Base-by-base conservation (phyloP, 768 basidiomycete genomes). In the Tricholoma furcatifolium region DNA sequence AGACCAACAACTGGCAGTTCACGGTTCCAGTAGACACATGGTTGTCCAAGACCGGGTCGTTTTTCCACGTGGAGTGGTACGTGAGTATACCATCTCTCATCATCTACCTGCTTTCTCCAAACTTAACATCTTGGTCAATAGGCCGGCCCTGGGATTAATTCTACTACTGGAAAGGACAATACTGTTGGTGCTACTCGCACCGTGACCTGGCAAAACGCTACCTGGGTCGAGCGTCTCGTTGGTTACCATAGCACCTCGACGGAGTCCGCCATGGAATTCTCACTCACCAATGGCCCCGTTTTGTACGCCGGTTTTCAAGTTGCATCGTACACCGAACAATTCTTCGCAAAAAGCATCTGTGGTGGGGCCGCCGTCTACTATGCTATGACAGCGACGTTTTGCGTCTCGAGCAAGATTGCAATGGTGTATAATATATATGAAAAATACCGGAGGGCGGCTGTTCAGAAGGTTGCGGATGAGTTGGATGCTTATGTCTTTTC, bases 11-110 rank as follows among this genome's bases (percentile, higher is more conserved):
- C 34, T 50, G 34, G 34, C 53, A 55, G 36, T 49, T 44, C 42
- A 50, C 43, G 35, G 48, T 41, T 35, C 48, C 53, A 1, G 47
- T 42, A 3, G 43, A 18, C 11, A 2, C 6, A 2, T 45, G 49
- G 27, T 21, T 30, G 11, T 31, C 43, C 47, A 50, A 39, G 31
- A 55, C 42, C 15, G 53, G 53, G 9, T 55, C 53, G 12, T 55
- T 55, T 38, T 38, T 44, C 23, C 42, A 45, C 35, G 15, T 40
- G 15, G 47, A 49, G 47, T 55, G 53, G 53, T 55, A 55, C 50
- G 53, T 50, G 34, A 55, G 53, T 55, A 27, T 27, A 27, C 27
- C 4, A 27, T 27, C 27, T 27, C 27, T 27, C 7, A 3, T 27
- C 27, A 27, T 27, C 4, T 27, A 7, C 27, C 27, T 27, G 7